These are phyloP conservation scores for Debaryomycetaceae sp. DNA, from an alignment of 1,139 yeast genomes.

Conservation along the genomic window DNA sequence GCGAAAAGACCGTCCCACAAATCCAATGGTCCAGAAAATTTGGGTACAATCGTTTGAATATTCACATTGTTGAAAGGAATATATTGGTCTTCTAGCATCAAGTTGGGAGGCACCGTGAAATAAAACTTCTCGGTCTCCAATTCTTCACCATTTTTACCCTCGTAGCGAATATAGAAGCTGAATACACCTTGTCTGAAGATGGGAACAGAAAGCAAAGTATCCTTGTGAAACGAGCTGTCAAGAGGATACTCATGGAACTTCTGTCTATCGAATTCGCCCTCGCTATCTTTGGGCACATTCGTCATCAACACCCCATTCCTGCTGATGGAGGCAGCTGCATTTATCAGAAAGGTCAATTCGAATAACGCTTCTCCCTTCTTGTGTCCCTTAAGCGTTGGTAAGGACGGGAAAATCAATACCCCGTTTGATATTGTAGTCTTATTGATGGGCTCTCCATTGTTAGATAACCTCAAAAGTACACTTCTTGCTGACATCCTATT, in stretches of 20 bases:
- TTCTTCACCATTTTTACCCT: constrained; percentile 25
- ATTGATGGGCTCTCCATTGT: constrained; percentile 56
- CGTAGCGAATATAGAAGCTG: constrained; percentile 59
- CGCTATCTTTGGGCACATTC: constrained; percentile 57
- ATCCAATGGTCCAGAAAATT: constrained; percentile 75
- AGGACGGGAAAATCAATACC: constrained; percentile 61
- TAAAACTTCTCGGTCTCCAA: constrained; percentile 55
- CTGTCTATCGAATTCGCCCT: constrained; percentile 51
- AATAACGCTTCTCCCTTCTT: constrained; percentile 46
- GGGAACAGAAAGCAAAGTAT: constrained; percentile 56
- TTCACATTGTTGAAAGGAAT: constrained; percentile 78
- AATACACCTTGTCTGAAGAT: constrained; percentile 78
- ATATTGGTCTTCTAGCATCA: constrained; percentile 52
- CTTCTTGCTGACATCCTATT: constrained; percentile 8
- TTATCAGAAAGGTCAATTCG: constrained; percentile 57
- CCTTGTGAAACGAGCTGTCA: constrained; percentile 53
- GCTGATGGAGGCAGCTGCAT: constrained; percentile 71
- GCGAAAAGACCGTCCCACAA: constrained; percentile 66
- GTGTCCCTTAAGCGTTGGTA: constrained; percentile 41
- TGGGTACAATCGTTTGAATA: constrained; percentile 82
- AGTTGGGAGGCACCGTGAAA: constrained; percentile 79
- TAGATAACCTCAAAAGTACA: constrained; percentile 50
- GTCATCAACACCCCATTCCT: constrained; percentile 70
- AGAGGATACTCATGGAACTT: constrained; percentile 48
- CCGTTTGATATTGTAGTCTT: constrained; percentile 48